These are phyloP conservation scores for Maudiozyma saulgeensis DNA, from an alignment of 805 yeast species.

Conservation along the genomic window DNA sequence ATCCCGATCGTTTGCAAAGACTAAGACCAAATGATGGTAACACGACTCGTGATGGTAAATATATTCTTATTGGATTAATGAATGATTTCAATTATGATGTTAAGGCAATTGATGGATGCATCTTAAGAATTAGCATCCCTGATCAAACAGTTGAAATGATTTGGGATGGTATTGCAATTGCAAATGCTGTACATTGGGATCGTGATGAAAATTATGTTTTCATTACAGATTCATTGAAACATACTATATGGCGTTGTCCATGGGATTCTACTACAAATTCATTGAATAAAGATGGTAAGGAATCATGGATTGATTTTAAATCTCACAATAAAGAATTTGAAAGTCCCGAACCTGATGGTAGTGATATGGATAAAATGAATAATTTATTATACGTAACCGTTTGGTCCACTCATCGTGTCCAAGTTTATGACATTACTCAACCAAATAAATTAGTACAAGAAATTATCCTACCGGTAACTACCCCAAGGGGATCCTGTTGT, in stretches of 20 bases:
- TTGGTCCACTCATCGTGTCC: conserved; percentile 50
- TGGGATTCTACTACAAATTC: conserved; percentile 16
- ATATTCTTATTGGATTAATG: conserved; percentile 79
- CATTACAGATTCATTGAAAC: conserved; percentile 45
- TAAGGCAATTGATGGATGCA: conserved; percentile 41
- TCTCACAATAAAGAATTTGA: conserved; percentile 11
- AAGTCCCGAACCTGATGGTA: conserved; percentile 74
- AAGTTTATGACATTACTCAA: conserved; percentile 35
- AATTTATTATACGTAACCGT: conserved; percentile 58
- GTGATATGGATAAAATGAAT: conserved; percentile 41
- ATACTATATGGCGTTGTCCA: conserved; percentile 38
- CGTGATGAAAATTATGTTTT: conserved; percentile 31
- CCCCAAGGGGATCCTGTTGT: conserved; percentile 54
- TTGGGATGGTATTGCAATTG: conserved; percentile 38
- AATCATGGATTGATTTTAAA: conserved; percentile 28
- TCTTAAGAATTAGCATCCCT: conserved; percentile 35
- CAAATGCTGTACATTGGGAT: conserved; percentile 66
- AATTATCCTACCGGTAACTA: conserved; percentile 46
- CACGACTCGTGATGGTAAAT: conserved; percentile 59
- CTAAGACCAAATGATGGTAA: conserved; percentile 77
- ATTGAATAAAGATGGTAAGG: conserved; percentile 18
- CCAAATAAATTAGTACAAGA: conserved; percentile 44
- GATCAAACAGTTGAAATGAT: conserved; percentile 25
- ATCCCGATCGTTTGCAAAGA: conserved; percentile 14
- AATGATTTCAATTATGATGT: conserved; percentile 36